Conservation (phyloP, 2,329 filamentous ascomycete genomes). For the Alternaria sp. region DNA sequence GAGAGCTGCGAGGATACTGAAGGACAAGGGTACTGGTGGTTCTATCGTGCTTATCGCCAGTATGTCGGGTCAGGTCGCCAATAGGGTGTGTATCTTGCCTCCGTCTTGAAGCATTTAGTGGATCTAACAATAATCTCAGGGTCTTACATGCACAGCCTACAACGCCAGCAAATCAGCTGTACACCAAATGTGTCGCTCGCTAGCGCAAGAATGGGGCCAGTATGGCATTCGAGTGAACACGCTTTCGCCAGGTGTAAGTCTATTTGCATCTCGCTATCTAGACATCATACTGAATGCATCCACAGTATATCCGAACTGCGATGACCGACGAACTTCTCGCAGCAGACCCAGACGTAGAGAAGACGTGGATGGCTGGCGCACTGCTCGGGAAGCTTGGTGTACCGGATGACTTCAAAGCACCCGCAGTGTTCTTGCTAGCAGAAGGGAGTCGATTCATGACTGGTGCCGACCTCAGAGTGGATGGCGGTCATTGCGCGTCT, state of each 20-base stretch:
- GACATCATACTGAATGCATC: background rate
- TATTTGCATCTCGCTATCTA: background rate
- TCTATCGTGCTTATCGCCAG: constrained; percentile 66
- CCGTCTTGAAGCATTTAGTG: background rate
- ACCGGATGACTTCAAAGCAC: constrained; percentile 67
- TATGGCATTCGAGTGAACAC: constrained; percentile 44
- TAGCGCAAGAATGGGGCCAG: constrained; percentile 23
- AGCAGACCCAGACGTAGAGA: constrained; percentile 58
- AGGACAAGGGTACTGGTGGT: constrained; percentile 60
- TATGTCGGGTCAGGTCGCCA: constrained; percentile 21
- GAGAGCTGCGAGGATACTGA: constrained; percentile 55
- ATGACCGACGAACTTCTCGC: constrained; percentile 45
- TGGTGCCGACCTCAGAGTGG: constrained; percentile 70
- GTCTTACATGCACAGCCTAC: constrained; percentile 20
- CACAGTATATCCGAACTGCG: constrained; percentile 42
- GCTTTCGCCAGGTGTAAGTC: constrained; percentile 32
- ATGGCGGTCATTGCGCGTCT: constrained; percentile 69
- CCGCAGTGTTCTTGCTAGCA: constrained; percentile 71
- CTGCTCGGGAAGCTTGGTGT: constrained; percentile 61
- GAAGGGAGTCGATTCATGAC: constrained; percentile 75
- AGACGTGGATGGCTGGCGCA: constrained; percentile 61
- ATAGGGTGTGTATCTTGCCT: constrained; percentile 5
- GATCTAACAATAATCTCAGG: constrained; percentile 1
- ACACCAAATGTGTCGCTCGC: constrained; percentile 19
- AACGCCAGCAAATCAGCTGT: constrained; percentile 20